Evolutionary conservation across 148 eudicot genomes (phyloP).

Genomic region (Selenicereus undatus): DNA sequence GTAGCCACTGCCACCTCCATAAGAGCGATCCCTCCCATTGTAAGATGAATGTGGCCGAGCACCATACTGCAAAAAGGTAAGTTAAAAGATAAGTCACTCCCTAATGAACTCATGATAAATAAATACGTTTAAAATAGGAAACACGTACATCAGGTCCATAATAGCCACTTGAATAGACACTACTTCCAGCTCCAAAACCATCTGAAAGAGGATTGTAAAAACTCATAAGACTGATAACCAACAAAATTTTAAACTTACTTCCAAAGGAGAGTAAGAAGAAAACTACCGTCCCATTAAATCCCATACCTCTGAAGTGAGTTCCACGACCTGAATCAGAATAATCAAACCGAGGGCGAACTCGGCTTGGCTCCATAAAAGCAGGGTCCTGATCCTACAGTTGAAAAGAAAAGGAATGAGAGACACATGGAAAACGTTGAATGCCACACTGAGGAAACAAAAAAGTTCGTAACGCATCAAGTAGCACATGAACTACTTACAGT

Average conservation of each 20-base stretch:
- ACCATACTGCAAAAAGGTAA: constrained; percentile 41
- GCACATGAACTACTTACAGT: constrained; percentile 41
- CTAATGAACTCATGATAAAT: not conserved
- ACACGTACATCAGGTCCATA: constrained; percentile 58
- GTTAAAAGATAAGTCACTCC: constrained; percentile 2
- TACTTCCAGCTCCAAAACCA: constrained; percentile 44
- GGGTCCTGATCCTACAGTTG: constrained; percentile 52
- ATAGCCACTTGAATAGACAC: constrained; percentile 51
- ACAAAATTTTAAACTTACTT: not conserved
- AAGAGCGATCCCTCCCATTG: constrained; percentile 48
- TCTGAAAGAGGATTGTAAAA: constrained; percentile 27
- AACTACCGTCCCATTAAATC: not conserved
- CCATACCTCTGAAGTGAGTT: constrained; percentile 50
- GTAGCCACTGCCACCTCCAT: constrained; percentile 68
- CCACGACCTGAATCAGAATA: constrained; percentile 53
- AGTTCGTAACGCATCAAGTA: not conserved
- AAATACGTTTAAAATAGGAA: constrained; percentile 2
- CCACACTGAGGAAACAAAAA: constrained; percentile 9
- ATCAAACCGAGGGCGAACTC: constrained; percentile 65
- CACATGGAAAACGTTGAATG: not conserved
- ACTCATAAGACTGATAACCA: not conserved
- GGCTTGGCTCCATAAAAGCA: constrained; percentile 59
- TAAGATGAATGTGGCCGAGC: constrained; percentile 51
- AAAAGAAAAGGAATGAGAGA: not conserved
- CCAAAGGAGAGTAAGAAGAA: constrained; percentile 1